Evolutionary conservation across 352 stramenopile species (phyloP), one percentile per base, ranked within the genome.

Genomic region (Phytophthora agathidicida): DNA sequence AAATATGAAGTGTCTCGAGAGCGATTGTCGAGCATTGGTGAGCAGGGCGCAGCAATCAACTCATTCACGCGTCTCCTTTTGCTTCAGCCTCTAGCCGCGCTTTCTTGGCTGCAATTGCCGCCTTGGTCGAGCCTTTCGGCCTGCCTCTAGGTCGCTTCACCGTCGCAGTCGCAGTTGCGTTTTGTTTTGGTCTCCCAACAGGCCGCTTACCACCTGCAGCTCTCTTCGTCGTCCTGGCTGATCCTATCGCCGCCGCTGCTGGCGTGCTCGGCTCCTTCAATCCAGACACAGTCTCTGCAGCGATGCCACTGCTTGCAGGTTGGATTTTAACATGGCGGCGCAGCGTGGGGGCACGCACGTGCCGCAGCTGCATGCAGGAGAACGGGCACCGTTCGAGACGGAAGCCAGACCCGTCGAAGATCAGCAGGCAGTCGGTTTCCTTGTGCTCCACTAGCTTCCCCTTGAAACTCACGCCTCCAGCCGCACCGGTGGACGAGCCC

Each of bases 401-500:
- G 55, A 95, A 95, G 36, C 55, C 49, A 10, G 55, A 51, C 45
- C 82, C 84, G 50, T 94, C 81, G 46, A 94, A 95, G 48, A 94
- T 76, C 48, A 95, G 51, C 52, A 95, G 38, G 35, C 86, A 95
- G 45, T 95, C 86, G 10, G 73, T 91, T 7, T 91, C 80, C 55
- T 94, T 94, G 66, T 91, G 84, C 39, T 91, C 81, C 0, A 73
- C 52, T 5, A 83, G 7, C 41, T 94, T 94, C 16, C 86, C 86
- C 42, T 92, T 93, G 63, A 95, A 95, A 20, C 49, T 66, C 48
- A 95, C 85, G 13, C 83, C 82, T 5, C 81, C 81, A 2, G 73
- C 43, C 1, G 75, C 71, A 14, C 78, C 83, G 0, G 64, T 73
- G 20, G 74, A 80, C 28, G 77, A 82, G 16, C 73, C 75, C 59